phyloP scores from a whole-genome alignment of 805 yeast species.

The Priceomyces castillae region DNA sequence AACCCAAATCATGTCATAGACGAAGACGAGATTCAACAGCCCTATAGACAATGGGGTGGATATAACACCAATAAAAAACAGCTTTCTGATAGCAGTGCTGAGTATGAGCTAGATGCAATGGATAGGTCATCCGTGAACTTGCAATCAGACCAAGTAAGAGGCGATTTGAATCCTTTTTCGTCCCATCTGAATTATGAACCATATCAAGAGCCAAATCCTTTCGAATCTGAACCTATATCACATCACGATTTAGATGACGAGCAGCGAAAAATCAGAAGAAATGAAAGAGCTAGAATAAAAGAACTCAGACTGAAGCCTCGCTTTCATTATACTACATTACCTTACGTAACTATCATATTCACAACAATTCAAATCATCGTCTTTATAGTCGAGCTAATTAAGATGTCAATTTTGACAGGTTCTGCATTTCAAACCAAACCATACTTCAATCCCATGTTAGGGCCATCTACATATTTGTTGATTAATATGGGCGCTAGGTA shows the following conservation, averaged over 20 bases:
- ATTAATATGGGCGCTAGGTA: conserved; percentile 71
- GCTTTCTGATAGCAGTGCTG: not conserved
- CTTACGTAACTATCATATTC: conserved; percentile 40
- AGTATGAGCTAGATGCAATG: conserved; percentile 1
- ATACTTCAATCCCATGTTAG: conserved; percentile 74
- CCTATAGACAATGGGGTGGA: not conserved
- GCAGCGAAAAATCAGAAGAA: conserved; percentile 13
- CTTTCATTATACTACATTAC: conserved; percentile 37
- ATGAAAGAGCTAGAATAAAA: conserved; percentile 23
- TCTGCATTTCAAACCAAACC: conserved; percentile 67
- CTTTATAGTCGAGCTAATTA: conserved; percentile 59
- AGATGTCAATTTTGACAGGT: conserved; percentile 59
- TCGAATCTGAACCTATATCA: conserved; percentile 4
- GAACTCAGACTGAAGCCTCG: conserved; percentile 27
- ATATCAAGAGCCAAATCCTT: no score
- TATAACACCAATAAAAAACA: not conserved
- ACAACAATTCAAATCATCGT: conserved; percentile 51
- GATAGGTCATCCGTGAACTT: not conserved
- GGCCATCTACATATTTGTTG: conserved; percentile 65
- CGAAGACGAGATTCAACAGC: not conserved
- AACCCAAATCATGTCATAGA: not conserved
- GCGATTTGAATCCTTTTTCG: conserved; percentile 8
- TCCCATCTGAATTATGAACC: conserved; percentile 1
- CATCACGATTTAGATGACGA: conserved; percentile 9
- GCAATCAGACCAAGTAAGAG: conserved; percentile 5